Evolutionary conservation across 768 basidiomycete species (phyloP).

Genomic region (Kwoniella sp.): DNA sequence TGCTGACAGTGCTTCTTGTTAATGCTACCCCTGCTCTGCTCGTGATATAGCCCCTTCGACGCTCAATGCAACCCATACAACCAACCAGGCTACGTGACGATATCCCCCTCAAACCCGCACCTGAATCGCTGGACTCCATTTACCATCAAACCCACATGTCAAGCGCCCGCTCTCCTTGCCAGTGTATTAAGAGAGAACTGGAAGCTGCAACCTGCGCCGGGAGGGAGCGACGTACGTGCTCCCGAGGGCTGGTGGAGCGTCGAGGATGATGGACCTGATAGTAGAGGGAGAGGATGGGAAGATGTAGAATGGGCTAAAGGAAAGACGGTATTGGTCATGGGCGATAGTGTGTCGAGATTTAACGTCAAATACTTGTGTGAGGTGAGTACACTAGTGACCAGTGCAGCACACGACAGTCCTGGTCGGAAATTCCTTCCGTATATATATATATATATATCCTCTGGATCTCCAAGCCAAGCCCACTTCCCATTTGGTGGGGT

Average conservation of each 20-base stretch:
- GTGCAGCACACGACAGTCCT: too few species aligned
- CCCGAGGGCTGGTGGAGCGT: constrained; percentile 11
- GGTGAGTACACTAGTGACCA: constrained; percentile 27
- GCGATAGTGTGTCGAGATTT: constrained; percentile 36
- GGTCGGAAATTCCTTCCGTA: too few species aligned
- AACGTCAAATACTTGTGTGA: constrained; percentile 40
- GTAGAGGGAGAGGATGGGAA: constrained; percentile 17
- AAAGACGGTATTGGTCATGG: constrained; percentile 37
- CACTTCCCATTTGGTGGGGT: too few species aligned
- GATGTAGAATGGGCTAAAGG: constrained; percentile 33
- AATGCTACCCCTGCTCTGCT: too few species aligned
- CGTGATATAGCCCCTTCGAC: neutral
- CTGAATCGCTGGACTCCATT: constrained; percentile 37
- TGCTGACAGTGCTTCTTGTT: too few species aligned
- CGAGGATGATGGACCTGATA: constrained; percentile 7
- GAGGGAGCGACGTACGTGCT: constrained; percentile 1
- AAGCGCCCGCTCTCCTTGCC: constrained; percentile 27
- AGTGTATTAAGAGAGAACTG: constrained; percentile 8
- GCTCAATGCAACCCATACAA: constrained; percentile 27
- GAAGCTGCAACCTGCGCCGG: neutral
- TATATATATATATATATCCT: too few species aligned
- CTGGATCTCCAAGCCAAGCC: too few species aligned
- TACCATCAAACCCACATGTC: neutral
- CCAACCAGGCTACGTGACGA: constrained; percentile 26
- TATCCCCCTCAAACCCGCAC: constrained; percentile 19